These are phyloP conservation scores for Mesembryanthemum crystallinum DNA, from an alignment of 148 eudicot genomes.

Conservation along the genomic window DNA sequence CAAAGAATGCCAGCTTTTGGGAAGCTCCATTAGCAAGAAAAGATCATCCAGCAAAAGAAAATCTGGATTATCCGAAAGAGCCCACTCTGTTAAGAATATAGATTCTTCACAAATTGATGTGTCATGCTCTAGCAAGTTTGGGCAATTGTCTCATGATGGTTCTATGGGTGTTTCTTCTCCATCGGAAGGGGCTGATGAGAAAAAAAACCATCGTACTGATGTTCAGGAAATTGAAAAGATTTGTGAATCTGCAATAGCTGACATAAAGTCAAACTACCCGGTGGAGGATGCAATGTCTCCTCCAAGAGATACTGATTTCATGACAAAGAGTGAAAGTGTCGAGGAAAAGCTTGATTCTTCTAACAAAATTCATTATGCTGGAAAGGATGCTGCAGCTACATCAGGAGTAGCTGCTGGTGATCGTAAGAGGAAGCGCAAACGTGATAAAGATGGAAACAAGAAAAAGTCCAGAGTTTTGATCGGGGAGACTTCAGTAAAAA, in stretches of 20 bases:
- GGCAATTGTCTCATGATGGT: slow-evolving; percentile 36
- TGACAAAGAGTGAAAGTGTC: slow-evolving; percentile 36
- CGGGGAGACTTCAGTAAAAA: slow-evolving; percentile 31
- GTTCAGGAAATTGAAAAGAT: slow-evolving; percentile 24
- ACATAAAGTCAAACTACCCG: slow-evolving; percentile 32
- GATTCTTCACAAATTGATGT: slow-evolving; percentile 31
- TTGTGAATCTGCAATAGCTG: slow-evolving; percentile 36
- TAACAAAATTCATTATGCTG: slow-evolving; percentile 25
- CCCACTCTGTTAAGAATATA: slow-evolving; percentile 32
- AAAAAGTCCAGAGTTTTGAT: slow-evolving; percentile 44
- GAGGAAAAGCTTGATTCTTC: slow-evolving; percentile 34
- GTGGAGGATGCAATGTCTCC: slow-evolving; percentile 27
- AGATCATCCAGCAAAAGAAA: slow-evolving; percentile 60
- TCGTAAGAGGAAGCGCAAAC: slow-evolving; percentile 57
- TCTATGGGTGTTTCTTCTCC: slow-evolving; percentile 42
- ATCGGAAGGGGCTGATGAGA: slow-evolving; percentile 29
- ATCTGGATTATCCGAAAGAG: slow-evolving; percentile 27
- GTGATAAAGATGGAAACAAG: slow-evolving; percentile 23
- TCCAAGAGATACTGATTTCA: slow-evolving; percentile 31
- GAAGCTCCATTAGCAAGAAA: slow-evolving; percentile 60
- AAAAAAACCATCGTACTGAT: slow-evolving; percentile 28
- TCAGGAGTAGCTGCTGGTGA: slow-evolving; percentile 29
- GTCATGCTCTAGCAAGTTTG: slow-evolving; percentile 32
- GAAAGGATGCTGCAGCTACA: slow-evolving; percentile 27
- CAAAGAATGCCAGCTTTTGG: slow-evolving; percentile 42